Percentiles rank a stretch among this genome's conserved stretches.
Conservation (phyloP, 2,329 filamentous ascomycete species). For the Ophiostoma triangulosporum region DNA sequence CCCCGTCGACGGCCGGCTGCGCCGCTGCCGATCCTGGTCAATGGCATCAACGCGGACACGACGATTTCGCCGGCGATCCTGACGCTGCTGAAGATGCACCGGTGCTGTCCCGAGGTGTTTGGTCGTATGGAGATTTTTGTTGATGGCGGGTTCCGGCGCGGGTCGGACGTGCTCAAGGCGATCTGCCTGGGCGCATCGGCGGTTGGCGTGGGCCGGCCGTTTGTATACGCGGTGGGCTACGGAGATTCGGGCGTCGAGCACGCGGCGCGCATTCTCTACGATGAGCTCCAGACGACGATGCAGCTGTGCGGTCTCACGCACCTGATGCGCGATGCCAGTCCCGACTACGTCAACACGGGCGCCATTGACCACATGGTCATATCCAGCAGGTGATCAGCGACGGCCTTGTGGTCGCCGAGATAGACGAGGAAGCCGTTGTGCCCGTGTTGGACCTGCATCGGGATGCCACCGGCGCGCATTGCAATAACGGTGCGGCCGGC, state of each 20-base stretch:
- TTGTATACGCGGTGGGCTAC: conserved; percentile 37
- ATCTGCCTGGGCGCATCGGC: conserved; percentile 32
- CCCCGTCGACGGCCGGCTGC: conserved; percentile 16
- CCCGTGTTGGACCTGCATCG: too few relatives aligned
- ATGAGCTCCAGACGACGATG: conserved; percentile 10
- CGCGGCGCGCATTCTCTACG: conserved; percentile 16
- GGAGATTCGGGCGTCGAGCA: conserved; percentile 25
- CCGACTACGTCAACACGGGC: conserved; percentile 65
- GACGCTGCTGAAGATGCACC: not conserved
- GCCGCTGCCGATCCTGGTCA: conserved; percentile 37
- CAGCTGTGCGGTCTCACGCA: conserved; percentile 14
- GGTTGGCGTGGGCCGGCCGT: conserved; percentile 35
- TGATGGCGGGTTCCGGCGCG: conserved; percentile 32
- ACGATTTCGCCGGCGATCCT: conserved; percentile 16
- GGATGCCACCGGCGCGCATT: too few relatives aligned
- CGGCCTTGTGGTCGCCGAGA: too few relatives aligned
- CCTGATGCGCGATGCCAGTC: conserved; percentile 14
- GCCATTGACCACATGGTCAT: conserved; percentile 58
- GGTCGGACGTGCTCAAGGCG: conserved; percentile 34
- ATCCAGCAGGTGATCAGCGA: too few relatives aligned
- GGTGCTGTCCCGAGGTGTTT: conserved; percentile 13
- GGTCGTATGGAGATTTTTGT: conserved; percentile 26
- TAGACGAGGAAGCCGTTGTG: too few relatives aligned
- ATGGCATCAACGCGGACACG: conserved; percentile 42
- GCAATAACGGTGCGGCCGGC: too few relatives aligned